Percentiles rank a stretch among this genome's conserved stretches.
Conservation (phyloP, 1,139 yeast genomes). For the Diutina neorugosa region DNA sequence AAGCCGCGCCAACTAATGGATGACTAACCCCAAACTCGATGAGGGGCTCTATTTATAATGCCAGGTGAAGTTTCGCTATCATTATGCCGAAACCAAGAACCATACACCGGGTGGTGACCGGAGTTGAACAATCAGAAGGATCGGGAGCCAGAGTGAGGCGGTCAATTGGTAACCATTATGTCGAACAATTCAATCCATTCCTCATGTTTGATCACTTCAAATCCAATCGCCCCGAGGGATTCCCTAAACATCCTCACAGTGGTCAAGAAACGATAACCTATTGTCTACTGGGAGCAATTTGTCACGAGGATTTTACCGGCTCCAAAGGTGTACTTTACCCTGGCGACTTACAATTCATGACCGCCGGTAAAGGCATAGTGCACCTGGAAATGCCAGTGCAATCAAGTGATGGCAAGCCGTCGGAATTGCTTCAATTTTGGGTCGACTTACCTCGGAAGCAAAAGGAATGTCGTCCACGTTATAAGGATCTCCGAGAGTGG, state of each 20-base stretch:
- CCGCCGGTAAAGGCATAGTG: conserved; percentile 84
- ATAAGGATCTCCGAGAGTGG: conserved; percentile 60
- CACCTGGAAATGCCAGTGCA: conserved; percentile 78
- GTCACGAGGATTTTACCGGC: conserved; percentile 91
- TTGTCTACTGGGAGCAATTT: conserved; percentile 61
- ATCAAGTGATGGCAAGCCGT: conserved; percentile 40
- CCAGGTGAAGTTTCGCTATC: neutral
- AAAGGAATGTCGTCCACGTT: conserved; percentile 64
- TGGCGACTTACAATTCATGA: conserved; percentile 91
- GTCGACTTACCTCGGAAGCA: conserved; percentile 22
- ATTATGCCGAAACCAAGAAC: neutral
- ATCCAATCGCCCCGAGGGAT: conserved; percentile 40
- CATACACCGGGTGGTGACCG: neutral
- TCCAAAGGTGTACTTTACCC: conserved; percentile 63
- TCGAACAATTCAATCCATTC: conserved; percentile 57
- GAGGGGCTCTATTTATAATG: neutral
- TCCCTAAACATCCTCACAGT: conserved; percentile 89
- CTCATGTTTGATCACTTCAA: conserved; percentile 72
- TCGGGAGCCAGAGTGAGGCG: neutral
- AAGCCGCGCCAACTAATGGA: neutral
- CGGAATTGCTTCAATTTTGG: conserved; percentile 32
- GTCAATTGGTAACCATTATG: neutral
- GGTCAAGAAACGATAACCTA: conserved; percentile 86
- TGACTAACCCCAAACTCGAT: neutral
- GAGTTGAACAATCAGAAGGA: conserved; percentile 53